Percentiles rank a stretch among this genome's conserved stretches.
These are phyloP conservation scores for Epichloe amarillans DNA, from an alignment of 2,329 filamentous ascomycete species.

Conservation along the genomic window DNA sequence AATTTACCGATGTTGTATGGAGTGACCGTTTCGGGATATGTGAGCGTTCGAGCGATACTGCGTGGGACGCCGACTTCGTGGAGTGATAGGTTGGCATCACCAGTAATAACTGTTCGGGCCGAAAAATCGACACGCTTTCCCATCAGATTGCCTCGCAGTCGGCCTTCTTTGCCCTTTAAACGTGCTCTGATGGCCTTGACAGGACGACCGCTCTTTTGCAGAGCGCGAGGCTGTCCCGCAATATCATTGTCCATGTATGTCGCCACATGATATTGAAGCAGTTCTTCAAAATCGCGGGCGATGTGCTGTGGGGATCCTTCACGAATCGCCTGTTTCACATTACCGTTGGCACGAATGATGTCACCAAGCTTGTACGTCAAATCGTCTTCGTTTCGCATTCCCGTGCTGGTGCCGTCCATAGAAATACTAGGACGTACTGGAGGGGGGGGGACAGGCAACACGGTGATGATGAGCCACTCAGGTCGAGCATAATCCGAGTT, in stretches of 20 bases:
- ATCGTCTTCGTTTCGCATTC: slow-evolving; percentile 93
- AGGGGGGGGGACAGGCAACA: slow-evolving; percentile 92
- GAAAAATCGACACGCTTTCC: slow-evolving; percentile 99
- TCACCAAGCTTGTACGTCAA: slow-evolving; percentile 98
- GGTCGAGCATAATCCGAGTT: slow-evolving; percentile 92
- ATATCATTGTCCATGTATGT: slow-evolving; percentile 99
- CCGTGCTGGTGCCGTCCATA: slow-evolving; percentile 85
- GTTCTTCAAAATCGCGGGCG: slow-evolving; percentile 74
- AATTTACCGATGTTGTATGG: slow-evolving; percentile 95
- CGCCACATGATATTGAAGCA: slow-evolving; percentile 94
- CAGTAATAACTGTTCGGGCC: slow-evolving; percentile 97
- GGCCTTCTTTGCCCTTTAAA: slow-evolving; percentile 97
- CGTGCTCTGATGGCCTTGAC: slow-evolving; percentile 94
- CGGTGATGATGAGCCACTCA: slow-evolving; percentile 96
- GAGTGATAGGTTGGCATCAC: slow-evolving; percentile 89
- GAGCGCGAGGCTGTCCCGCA: slow-evolving; percentile 80
- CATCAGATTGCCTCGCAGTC: slow-evolving; percentile 97
- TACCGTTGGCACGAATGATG: slow-evolving; percentile 94
- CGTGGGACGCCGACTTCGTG: slow-evolving; percentile 95
- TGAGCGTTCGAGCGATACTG: slow-evolving; percentile 83
- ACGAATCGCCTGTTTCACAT: slow-evolving; percentile 79
- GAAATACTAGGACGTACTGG: slow-evolving; percentile 95
- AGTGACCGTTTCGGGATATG: slow-evolving; percentile 94
- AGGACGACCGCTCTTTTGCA: slow-evolving; percentile 93
- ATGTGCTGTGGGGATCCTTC: slow-evolving; percentile 90